A percentile compares a stretch with the other conserved stretches of the same genome.
Conservation (phyloP, 176 grass and related monocot species). For the Poa pratensis region DNA sequence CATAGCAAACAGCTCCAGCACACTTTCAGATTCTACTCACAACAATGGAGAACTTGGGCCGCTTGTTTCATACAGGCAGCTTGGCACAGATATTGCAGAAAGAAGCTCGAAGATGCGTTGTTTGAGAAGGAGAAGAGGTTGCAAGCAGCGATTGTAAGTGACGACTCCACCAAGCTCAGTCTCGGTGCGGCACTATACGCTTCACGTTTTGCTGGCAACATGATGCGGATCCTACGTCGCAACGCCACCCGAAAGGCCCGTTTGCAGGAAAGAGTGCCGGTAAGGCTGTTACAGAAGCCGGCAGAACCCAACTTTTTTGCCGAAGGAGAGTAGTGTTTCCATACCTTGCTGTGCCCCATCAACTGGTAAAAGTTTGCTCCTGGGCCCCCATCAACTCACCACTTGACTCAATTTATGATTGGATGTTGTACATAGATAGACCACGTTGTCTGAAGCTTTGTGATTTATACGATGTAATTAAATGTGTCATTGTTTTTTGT, state of each 20-base stretch:
- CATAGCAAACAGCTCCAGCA: conserved; percentile 88
- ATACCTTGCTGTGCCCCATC: background rate
- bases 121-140: conserved; percentile 80
- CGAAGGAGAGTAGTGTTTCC: conserved; percentile 48
- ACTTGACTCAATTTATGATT: conserved; percentile 19
- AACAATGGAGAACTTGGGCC: conserved; percentile 95
- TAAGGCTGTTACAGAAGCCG: conserved; percentile 81
- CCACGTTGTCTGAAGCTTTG: conserved; percentile 4
- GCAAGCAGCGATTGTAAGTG: conserved; percentile 69
- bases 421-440: conserved; percentile 49
- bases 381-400: background rate
- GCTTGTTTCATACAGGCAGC: conserved; percentile 96
- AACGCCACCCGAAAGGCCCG: conserved; percentile 70
- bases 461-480: conserved; percentile 33
- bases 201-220: conserved; percentile 82
- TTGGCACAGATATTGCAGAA: conserved; percentile 82
- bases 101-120: conserved; percentile 83
- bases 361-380: conserved; percentile 2
- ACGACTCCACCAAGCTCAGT: conserved; percentile 58
- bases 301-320: conserved; percentile 85
- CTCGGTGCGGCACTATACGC: conserved; percentile 76
- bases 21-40: conserved; percentile 88
- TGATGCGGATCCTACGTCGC: conserved; percentile 69
- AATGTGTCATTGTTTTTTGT: conserved; percentile 28
- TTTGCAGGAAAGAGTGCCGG: conserved; percentile 75